phyloP scores from a whole-genome alignment of 2,329 filamentous ascomycete genomes.

The Colletotrichum abscissum region DNA sequence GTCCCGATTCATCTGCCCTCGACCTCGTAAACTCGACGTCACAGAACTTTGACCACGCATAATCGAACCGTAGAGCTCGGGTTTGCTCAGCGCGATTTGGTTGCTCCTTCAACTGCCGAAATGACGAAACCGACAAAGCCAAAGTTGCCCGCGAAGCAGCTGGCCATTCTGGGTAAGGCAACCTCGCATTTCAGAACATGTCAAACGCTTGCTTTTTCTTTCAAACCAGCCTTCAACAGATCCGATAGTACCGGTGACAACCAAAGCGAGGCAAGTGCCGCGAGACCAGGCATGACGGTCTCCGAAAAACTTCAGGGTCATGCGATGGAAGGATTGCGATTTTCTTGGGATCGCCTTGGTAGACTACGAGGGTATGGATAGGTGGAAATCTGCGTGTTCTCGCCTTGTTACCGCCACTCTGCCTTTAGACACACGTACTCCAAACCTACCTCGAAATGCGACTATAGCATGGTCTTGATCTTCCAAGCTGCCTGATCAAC shows the following conservation, averaged over 20 bases:
- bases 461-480: constrained; percentile 30
- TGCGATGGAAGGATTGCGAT: neutral
- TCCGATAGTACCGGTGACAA: neutral
- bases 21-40: neutral
- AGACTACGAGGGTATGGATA: neutral
- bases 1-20: neutral
- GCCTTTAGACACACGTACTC: constrained; percentile 27
- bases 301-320: neutral
- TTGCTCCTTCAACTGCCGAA: neutral
- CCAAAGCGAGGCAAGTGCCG: constrained; percentile 29
- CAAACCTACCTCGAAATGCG: constrained; percentile 28
- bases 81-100: neutral
- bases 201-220: constrained; percentile 11
- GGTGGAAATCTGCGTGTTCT: constrained; percentile 13
- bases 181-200: constrained; percentile 30
- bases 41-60: neutral
- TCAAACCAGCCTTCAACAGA: constrained; percentile 1
- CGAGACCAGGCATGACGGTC: neutral
- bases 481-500: constrained; percentile 33
- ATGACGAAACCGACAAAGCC: constrained; percentile 50
- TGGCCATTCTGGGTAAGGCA: constrained; percentile 79
- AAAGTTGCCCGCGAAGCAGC: constrained; percentile 80
- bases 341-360: neutral
- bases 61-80: neutral
- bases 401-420: constrained; percentile 6